Percentiles rank a stretch among this genome's conserved stretches.
phyloP scores from a whole-genome alignment of 1,284 basidiomycete species.

The Mycena citricolor region DNA sequence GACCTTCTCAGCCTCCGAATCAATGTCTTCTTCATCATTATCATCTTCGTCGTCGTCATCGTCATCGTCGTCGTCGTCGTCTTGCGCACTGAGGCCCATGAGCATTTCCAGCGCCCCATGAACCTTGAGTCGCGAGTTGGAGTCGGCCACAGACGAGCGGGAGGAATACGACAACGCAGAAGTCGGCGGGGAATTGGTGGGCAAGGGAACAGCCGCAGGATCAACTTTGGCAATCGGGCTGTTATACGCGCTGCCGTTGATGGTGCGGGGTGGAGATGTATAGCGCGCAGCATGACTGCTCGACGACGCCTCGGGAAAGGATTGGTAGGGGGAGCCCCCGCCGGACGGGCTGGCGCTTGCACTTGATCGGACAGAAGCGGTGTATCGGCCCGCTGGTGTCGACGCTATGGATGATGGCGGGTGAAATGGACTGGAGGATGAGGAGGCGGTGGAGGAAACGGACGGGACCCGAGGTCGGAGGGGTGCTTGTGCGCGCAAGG shows the following conservation, averaged over 20 bases:
- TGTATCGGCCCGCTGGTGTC: conserved; percentile 54
- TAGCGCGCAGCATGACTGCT: no score
- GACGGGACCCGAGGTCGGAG: conserved; percentile 44
- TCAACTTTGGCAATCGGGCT: conserved; percentile 44
- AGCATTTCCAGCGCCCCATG: conserved; percentile 37
- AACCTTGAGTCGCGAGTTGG: conserved; percentile 14
- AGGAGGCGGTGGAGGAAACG: conserved; percentile 40
- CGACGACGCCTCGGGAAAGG: conserved; percentile 32
- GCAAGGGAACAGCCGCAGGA: conserved; percentile 52
- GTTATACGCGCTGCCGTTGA: conserved; percentile 8
- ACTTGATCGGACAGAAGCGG: conserved; percentile 49
- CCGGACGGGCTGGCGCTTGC: conserved; percentile 36
- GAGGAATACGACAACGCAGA: conserved; percentile 74
- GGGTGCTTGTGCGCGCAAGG: conserved; percentile 34
- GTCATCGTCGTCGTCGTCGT: conserved; percentile 29
- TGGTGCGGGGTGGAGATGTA: no score
- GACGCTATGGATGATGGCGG: conserved; percentile 44
- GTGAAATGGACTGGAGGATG: conserved; percentile 41
- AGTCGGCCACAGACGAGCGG: conserved; percentile 44
- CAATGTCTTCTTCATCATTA: conserved; percentile 55
- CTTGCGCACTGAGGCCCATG: conserved; percentile 31
- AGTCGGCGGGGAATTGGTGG: conserved; percentile 65
- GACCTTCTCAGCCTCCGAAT: conserved; percentile 64
- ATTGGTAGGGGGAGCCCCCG: conserved; percentile 33
- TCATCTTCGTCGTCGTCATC: conserved; percentile 35